Percentiles rank a stretch among this genome's conserved stretches.
Evolutionary conservation across 768 basidiomycete genomes (phyloP).

Genomic region (Baorangia bicolor): DNA sequence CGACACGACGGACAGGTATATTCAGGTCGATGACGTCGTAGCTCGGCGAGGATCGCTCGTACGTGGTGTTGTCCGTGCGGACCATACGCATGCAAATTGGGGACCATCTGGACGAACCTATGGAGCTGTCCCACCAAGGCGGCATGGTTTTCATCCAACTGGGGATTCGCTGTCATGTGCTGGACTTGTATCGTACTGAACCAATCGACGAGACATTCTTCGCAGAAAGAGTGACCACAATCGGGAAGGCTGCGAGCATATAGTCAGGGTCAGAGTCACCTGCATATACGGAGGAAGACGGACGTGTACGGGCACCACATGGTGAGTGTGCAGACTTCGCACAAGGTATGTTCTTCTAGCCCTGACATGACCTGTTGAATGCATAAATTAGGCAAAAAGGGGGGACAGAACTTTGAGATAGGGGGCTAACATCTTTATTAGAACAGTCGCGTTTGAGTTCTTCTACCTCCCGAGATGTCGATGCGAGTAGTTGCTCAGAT

Average conservation of each 20-base stretch:
- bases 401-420: background rate
- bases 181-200: slow-evolving; percentile 48
- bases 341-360: slow-evolving; percentile 55
- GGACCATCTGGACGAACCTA: slow-evolving; percentile 19
- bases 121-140: slow-evolving; percentile 17
- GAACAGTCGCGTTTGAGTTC: slow-evolving; percentile 20
- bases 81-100: slow-evolving; percentile 20
- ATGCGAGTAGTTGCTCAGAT: slow-evolving; percentile 5
- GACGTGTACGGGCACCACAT: slow-evolving; percentile 72
- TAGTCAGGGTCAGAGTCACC: background rate
- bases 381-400: background rate
- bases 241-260: slow-evolving; percentile 46
- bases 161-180: slow-evolving; percentile 48
- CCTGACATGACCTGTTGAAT: slow-evolving; percentile 38
- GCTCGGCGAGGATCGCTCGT: slow-evolving; percentile 16
- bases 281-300: slow-evolving; percentile 24
- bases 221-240: slow-evolving; percentile 74
- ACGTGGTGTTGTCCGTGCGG: slow-evolving; percentile 18
- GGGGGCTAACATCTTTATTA: slow-evolving; percentile 5
- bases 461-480: slow-evolving; percentile 15
- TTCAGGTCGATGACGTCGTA: slow-evolving; percentile 40
- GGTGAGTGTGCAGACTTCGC: slow-evolving; percentile 61
- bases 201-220: slow-evolving; percentile 57
- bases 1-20: slow-evolving; percentile 74
- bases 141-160: slow-evolving; percentile 37